Base-by-base conservation (phyloP, 2,329 filamentous ascomycete genomes). In the Nemania sp. region DNA sequence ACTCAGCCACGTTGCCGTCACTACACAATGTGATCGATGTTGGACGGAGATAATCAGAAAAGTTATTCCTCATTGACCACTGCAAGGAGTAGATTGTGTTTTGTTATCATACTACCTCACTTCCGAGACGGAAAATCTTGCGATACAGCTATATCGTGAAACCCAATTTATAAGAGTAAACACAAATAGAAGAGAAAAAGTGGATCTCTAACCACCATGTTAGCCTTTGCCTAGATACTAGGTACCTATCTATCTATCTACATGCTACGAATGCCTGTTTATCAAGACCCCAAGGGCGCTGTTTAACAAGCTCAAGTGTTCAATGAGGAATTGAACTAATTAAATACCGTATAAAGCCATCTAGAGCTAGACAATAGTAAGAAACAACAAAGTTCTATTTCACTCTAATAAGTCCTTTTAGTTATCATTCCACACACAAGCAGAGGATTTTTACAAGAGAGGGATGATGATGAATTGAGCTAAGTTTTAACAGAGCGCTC, bases 1-100 rank as follows among this genome's bases (percentile, higher is more conserved):
- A 70, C 68, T 70, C 68, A 69, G 68, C 68, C 68, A 70, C 68
- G 66, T 66, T 70, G 68, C 68, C 66, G n/a, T n/a, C n/a, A n/a
- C n/a, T n/a, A n/a, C n/a, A n/a, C n/a, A n/a, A n/a, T n/a, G n/a
- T n/a, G n/a, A n/a, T n/a, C n/a, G n/a, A n/a, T n/a, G n/a, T n/a
- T n/a, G n/a, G n/a, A n/a, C n/a, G n/a, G n/a, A n/a, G n/a, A n/a
- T n/a, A n/a, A n/a, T n/a, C n/a, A n/a, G n/a, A n/a, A n/a, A n/a
- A n/a, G n/a, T n/a, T n/a, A n/a, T n/a, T 11, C 18, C 2, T 3
- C 18, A 43, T 43, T 18, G 18, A 7, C 15, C 15, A 13, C 11
- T 41, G 15, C 38, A 43, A 43, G 18, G 38, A n/a, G 38, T 11
- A 15, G 38, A 11, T 8, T 43, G 18, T n/a, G 18, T 18, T 15